Evolutionary conservation across 495 filamentous ascomycete genomes (phyloP).

Genomic region (Umbilicaria muhlenbergii): DNA sequence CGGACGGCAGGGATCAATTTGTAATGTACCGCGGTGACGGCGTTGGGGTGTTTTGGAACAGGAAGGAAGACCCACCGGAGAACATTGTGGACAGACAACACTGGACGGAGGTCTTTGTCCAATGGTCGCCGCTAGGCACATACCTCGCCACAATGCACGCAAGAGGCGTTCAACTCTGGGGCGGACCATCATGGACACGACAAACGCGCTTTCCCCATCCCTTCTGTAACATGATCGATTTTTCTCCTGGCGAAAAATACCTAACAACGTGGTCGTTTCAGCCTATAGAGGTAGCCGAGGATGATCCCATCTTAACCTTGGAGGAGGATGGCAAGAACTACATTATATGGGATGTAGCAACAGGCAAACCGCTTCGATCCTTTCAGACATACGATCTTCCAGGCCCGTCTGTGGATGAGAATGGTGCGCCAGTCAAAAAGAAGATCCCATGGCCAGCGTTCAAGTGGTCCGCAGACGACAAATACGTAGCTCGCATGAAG

Average conservation of each 20-base stretch:
- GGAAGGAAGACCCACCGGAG: constrained; percentile 81
- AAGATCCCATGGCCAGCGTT: constrained; percentile 97
- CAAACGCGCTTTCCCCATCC: constrained; percentile 90
- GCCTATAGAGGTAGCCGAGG: constrained; percentile 81
- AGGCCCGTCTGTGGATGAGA: constrained; percentile 35
- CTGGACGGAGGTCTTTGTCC: constrained; percentile 95
- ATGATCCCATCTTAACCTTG: constrained; percentile 59
- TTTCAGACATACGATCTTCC: constrained; percentile 76
- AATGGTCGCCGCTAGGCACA: constrained; percentile 93
- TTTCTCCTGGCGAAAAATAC: constrained; percentile 86
- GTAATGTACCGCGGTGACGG: constrained; percentile 78
- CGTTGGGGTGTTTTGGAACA: constrained; percentile 95
- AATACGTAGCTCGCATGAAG: constrained; percentile 85
- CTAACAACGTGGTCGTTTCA: constrained; percentile 91
- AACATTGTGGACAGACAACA: constrained; percentile 74
- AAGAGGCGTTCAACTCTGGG: constrained; percentile 95
- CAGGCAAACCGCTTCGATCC: constrained; percentile 75
- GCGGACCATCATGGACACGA: constrained; percentile 72
- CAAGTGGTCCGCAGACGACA: constrained; percentile 97
- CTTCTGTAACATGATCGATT: constrained; percentile 87
- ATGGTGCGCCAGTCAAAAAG: constrained; percentile 59
- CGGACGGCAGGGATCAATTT: constrained; percentile 81
- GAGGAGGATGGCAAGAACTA: constrained; percentile 99
- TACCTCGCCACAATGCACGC: constrained; percentile 88
- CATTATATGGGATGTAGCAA: constrained; percentile 93